A percentile compares a stretch with the other conserved stretches of the same genome.
Evolutionary conservation across 23 red algal species (phyloP).

Genomic region (Pyropia yezoensis): DNA sequence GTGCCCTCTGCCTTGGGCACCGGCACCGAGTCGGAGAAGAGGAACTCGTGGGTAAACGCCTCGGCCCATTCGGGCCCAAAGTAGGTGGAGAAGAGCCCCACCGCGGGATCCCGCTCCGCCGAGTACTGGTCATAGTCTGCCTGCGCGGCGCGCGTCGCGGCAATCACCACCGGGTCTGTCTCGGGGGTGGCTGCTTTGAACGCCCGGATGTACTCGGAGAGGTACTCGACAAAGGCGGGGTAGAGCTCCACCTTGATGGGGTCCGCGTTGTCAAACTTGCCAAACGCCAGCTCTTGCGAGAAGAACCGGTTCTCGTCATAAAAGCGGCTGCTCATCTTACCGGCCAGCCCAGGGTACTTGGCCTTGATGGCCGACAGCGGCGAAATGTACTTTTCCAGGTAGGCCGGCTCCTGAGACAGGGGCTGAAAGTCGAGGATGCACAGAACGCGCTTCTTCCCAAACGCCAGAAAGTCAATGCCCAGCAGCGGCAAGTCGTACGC

Average conservation of each 20-base stretch:
- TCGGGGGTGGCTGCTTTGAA: slow-evolving; percentile 23
- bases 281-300: slow-evolving; percentile 81
- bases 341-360: slow-evolving; percentile 62
- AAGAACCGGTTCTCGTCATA: slow-evolving; percentile 92
- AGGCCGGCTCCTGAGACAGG: slow-evolving; percentile 40
- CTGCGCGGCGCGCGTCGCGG: slow-evolving; percentile 12
- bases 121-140: slow-evolving; percentile 90
- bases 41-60: slow-evolving; percentile 79
- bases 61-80: slow-evolving; percentile 77
- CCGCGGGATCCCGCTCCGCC: slow-evolving; percentile 79
- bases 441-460: slow-evolving; percentile 76
- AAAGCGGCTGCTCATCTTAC: slow-evolving; percentile 64
- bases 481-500: slow-evolving; percentile 65
- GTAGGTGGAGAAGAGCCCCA: slow-evolving; percentile 79
- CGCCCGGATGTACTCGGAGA: slow-evolving; percentile 40
- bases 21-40: slow-evolving; percentile 60
- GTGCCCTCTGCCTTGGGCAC: too few relatives aligned
- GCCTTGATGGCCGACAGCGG: slow-evolving; percentile 40
- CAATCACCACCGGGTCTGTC: slow-evolving; percentile 13
- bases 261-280: slow-evolving; percentile 64
- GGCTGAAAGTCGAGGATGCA: slow-evolving; percentile 92
- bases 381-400: slow-evolving; percentile 67
- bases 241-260: slow-evolving; percentile 54
- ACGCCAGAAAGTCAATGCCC: slow-evolving; percentile 87
- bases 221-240: slow-evolving; percentile 73